phyloP scores from a whole-genome alignment of 495 filamentous ascomycete genomes.

The Trichoderma orchidacearum region DNA sequence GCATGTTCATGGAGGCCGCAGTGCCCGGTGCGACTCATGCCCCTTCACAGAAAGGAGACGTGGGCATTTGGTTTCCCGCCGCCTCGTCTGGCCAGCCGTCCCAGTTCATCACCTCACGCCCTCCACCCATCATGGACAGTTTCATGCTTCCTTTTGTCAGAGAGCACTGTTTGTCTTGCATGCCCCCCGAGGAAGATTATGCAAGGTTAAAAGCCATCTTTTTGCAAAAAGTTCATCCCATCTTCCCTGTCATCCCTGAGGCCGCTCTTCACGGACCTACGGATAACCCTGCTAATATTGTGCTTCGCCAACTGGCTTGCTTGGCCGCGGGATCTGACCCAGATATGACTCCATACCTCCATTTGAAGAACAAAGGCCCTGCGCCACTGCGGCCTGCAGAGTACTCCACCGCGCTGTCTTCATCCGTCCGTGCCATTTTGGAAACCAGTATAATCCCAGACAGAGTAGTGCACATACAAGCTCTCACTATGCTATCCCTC shows the following conservation, averaged over 20 bases:
- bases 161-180: constrained; percentile 20
- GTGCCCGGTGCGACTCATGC: constrained; percentile 19
- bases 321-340: constrained; percentile 36
- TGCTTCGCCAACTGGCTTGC: constrained; percentile 30
- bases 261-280: constrained; percentile 4
- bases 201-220: constrained; percentile 24
- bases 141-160: constrained; percentile 20
- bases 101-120: constrained; percentile 3
- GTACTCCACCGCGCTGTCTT: constrained; percentile 19
- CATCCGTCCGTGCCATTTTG: constrained; percentile 15
- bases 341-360: constrained; percentile 17
- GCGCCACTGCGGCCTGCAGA: constrained; percentile 15
- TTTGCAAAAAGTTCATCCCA: constrained; percentile 29
- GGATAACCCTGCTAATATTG: constrained; percentile 13
- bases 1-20: constrained; percentile 32
- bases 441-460: constrained; percentile 18
- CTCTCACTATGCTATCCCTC: constrained; percentile 16
- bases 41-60: constrained; percentile 18
- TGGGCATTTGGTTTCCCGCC: constrained; percentile 19
- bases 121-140: constrained; percentile 5
- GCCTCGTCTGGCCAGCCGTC: constrained; percentile 2
- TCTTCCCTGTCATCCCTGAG: constrained; percentile 32
- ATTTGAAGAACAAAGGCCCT: constrained; percentile 11
- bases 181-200: constrained; percentile 18
- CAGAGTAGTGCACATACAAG: constrained; percentile 15